Base-by-base conservation (phyloP, 1,139 yeast genomes). In the Geotrichum carabidarum region DNA sequence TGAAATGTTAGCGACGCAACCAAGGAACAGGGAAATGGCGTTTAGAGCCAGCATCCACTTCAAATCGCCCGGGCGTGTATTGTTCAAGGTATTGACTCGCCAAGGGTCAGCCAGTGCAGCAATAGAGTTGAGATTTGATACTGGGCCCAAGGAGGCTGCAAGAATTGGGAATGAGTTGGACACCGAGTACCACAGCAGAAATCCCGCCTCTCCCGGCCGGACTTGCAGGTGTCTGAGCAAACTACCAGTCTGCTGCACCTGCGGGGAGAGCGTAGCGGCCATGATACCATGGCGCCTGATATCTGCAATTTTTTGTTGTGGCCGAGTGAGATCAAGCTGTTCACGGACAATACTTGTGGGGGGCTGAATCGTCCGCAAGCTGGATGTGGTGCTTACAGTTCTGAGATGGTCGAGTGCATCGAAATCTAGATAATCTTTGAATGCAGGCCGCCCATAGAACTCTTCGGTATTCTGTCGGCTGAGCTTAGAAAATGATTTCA, bases 81-180 rank as follows among this genome's bases (percentile, higher is more conserved):
- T 12, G 34, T 14, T 8, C 8, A 27, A 1, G 2, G 44, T 1
- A 60, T 56, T 0, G 4, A 68, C 55, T 57, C 86, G 72, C 95
- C 95, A 87, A 51, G 78, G 76, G 57, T 85, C 84, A 0, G 83
- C 81, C n/a, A 86, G 74, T 1, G 91, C 86, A 1, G 85, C 81
- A 5, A 86, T 73, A 0, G 91, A 83, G 44, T 83, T 77, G 76
- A 86, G 78, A 62, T 86, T 86, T 4, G 91, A 83, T 35, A 87
- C 64, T 0, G 95, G 95, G 0, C 94, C 94, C 42, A 84, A 63
- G 61, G 91, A 85, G 1, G 94, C 90, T 0, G 90, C 82, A 2
- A 84, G 66, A 14, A 87, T 76, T 0, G 95, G 95, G 62, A 86
- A 77, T 62, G 81, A 81, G 4, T 85, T 77, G 1, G 89, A 81